phyloP scores from a whole-genome alignment of 164 flowering plant species.

The Malania oleifera region DNA sequence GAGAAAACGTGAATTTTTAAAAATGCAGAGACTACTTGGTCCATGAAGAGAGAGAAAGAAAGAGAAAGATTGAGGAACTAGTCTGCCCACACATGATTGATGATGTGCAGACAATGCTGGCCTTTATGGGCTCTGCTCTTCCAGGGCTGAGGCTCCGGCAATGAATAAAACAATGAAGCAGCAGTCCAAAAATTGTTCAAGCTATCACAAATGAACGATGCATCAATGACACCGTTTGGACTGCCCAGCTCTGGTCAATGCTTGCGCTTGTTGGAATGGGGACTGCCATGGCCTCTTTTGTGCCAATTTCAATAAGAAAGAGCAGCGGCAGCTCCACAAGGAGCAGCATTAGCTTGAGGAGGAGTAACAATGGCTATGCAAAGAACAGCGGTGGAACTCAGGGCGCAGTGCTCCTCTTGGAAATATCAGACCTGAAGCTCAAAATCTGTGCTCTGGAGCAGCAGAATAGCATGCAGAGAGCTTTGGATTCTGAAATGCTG shows the following conservation, averaged over 20 bases:
- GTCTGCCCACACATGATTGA: conserved; percentile 11
- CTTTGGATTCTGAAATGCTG: no score
- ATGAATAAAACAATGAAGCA: conserved; percentile 37
- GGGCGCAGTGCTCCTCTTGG: no score
- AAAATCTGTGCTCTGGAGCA: no score
- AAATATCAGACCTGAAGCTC: no score
- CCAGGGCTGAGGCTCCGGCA: conserved; percentile 53
- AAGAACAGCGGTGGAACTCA: no score
- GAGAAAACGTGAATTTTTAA: conserved; percentile 12
- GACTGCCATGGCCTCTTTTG: conserved; percentile 4
- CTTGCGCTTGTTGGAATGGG: conserved; percentile 37
- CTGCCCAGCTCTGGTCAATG: conserved; percentile 40
- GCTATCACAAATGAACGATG: conserved; percentile 68
- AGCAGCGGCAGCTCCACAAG: no score
- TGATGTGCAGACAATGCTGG: conserved; percentile 9
- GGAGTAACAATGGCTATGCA: no score
- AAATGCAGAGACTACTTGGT: neutral
- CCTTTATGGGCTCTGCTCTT: conserved; percentile 30
- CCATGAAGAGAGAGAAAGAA: neutral
- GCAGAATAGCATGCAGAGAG: no score
- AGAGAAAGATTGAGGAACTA: neutral
- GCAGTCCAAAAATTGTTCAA: conserved; percentile 55
- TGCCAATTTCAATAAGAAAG: conserved; percentile 25
- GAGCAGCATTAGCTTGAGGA: no score
- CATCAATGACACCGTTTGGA: conserved; percentile 66